A percentile compares a stretch with the other conserved stretches of the same genome.
Conservation (phyloP, 176 grass and related monocot genomes). For the Puccinellia tenuiflora region DNA sequence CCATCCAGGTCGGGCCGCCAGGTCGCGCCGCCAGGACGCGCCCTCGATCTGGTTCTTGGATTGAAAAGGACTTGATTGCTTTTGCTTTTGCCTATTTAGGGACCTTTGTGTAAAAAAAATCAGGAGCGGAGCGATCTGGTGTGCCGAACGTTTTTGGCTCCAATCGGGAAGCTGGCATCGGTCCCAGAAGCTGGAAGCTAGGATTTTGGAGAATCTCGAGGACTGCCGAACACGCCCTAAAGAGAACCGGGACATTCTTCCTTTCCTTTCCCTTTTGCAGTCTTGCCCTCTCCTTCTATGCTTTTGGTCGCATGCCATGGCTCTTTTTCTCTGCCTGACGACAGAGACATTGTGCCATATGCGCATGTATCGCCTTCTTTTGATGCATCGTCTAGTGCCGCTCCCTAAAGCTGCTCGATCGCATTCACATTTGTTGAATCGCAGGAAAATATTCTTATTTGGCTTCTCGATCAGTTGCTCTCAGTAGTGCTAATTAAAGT, state of each 20-base stretch:
- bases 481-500: not conserved
- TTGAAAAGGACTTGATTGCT: too few species aligned
- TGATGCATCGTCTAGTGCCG: not conserved
- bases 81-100: too few species aligned
- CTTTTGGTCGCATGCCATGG: slow-evolving; percentile 12
- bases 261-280: not conserved
- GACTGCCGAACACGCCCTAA: too few species aligned
- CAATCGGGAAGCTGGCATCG: too few species aligned
- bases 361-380: slow-evolving; percentile 12
- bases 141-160: too few species aligned
- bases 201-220: too few species aligned
- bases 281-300: not conserved
- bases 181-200: too few species aligned
- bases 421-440: not conserved
- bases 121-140: too few species aligned
- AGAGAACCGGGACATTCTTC: not conserved
- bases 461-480: not conserved
- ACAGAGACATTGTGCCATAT: not conserved
- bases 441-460: not conserved
- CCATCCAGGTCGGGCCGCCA: too few species aligned
- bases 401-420: slow-evolving; percentile 21
- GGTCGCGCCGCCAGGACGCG: too few species aligned
- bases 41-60: too few species aligned
- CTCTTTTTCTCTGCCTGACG: not conserved
- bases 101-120: too few species aligned